Base-by-base conservation (phyloP, 1,284 basidiomycete genomes). In the Bondarzewia mesenterica region DNA sequence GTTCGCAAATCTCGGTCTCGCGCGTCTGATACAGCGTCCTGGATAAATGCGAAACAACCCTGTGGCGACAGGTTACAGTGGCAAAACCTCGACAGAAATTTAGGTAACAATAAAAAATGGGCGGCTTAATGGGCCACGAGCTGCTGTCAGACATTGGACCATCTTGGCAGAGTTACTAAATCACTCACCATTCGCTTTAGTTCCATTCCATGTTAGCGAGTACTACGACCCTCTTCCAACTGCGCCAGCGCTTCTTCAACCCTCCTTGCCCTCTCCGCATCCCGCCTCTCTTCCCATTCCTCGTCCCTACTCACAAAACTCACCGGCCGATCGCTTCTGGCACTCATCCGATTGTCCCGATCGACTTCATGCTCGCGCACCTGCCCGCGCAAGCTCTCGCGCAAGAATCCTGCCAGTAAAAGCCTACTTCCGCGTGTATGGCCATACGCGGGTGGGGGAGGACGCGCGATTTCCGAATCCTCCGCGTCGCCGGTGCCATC, bases 401-500 rank as follows among this genome's bases (percentile, higher is more conserved):
- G 64, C 47, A 82, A 60, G 60, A 72, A 75, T 3, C 79, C 79
- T 1, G 74, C 59, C 16, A 85, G 68, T 36, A 87, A 58, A 42
- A 87, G 67, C 23, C 70, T 80, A 62, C 81, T 85, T 32, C 81
- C 82, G 39, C 82, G 73, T 20, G 80, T 83, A 56, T 84, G 73
- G 21, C 84, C 83, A 59, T 86, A 86, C 16, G 80, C 80, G 4
- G 84, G 84, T 2, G 84, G 84, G 0, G 83, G 82, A 4, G 78
- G 72, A 12, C 69, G 71, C 6, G 82, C 83, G 52, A 85, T 84
- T 29, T 74, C 60, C 58, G 75, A 70, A 60, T 84, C 82, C 58
- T 86, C 84, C 21, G 83, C 82, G 60, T 86, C 83, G 27, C 82
- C 84, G 1, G 84, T 86, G n/a, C 78, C 10, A 68, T 68, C 20